Percentiles rank a stretch among this genome's conserved stretches.
These are phyloP conservation scores for Goniomonas avonlea DNA, from an alignment of 78 protist species.

Conservation along the genomic window DNA sequence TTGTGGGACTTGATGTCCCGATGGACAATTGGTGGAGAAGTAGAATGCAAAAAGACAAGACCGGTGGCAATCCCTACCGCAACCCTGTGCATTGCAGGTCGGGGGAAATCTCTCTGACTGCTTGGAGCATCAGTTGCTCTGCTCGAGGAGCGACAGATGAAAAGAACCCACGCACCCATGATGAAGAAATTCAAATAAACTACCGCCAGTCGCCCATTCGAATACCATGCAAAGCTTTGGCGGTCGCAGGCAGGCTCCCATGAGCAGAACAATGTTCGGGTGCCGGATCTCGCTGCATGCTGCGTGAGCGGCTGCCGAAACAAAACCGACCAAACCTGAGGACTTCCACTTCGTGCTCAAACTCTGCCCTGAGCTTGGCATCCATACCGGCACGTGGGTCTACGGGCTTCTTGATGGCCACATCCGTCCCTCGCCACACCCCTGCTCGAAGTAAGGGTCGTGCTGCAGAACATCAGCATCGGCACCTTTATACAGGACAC, in stretches of 20 bases:
- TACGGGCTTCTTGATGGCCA: conserved; percentile 8
- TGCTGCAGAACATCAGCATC: too few species aligned
- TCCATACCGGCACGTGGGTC: conserved; percentile 5
- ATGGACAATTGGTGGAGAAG: neutral
- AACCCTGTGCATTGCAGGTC: too few species aligned
- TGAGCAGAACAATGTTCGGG: conserved; percentile 18
- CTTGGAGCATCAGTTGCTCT: too few species aligned
- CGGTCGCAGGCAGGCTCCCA: conserved; percentile 10
- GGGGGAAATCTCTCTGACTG: too few species aligned
- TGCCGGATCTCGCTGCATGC: neutral
- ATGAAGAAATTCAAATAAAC: neutral
- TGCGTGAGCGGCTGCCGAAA: too few species aligned
- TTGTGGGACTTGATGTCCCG: conserved; percentile 17
- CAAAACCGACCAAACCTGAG: too few species aligned
- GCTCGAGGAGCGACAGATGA: too few species aligned
- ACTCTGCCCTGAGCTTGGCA: neutral
- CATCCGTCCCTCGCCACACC: neutral
- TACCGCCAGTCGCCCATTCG: neutral
- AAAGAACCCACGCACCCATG: neutral
- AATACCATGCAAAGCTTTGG: neutral
- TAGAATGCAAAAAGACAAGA: neutral
- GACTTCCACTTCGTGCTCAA: too few species aligned
- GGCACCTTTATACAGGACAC: too few species aligned
- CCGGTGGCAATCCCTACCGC: neutral
- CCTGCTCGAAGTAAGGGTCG: too few species aligned